Conservation (phyloP, 2,329 filamentous ascomycete species). For the Fusarium compactum region DNA sequence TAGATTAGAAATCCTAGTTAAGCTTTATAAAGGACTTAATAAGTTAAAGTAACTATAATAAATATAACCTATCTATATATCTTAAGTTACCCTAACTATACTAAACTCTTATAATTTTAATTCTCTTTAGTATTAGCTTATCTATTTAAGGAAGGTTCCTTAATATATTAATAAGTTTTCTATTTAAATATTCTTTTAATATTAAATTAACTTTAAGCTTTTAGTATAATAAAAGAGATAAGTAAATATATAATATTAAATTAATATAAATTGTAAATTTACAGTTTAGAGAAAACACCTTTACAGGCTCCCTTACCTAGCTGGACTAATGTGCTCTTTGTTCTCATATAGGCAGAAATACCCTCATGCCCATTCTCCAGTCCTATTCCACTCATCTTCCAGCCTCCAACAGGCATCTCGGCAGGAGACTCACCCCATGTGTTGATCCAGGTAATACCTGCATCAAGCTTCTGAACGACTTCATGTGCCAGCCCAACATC, state of each 20-base stretch:
- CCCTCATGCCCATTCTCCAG: constrained; percentile 87
- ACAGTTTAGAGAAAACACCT: constrained; percentile 78
- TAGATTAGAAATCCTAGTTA: too few relatives aligned
- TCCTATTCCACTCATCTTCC: constrained; percentile 90
- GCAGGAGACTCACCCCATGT: constrained; percentile 93
- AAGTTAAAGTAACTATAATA: too few relatives aligned
- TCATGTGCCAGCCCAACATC: constrained; percentile 80
- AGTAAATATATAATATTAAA: neutral
- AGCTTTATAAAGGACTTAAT: too few relatives aligned
- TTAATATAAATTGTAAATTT: constrained; percentile 8
- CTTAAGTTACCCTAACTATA: too few relatives aligned
- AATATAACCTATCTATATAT: too few relatives aligned
- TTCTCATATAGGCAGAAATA: constrained; percentile 84
- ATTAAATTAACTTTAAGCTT: too few relatives aligned
- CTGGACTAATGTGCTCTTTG: constrained; percentile 90
- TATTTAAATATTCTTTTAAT: too few relatives aligned
- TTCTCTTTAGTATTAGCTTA: too few relatives aligned
- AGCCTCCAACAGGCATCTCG: constrained; percentile 92
- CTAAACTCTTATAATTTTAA: too few relatives aligned
- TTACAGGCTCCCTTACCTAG: constrained; percentile 75
- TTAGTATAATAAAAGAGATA: too few relatives aligned
- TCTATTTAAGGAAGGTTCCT: too few relatives aligned
- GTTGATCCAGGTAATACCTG: constrained; percentile 92
- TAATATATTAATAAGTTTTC: too few relatives aligned
- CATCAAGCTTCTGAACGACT: constrained; percentile 77